phyloP scores from a whole-genome alignment of 257 asterid species.

The Scutellaria minor region DNA sequence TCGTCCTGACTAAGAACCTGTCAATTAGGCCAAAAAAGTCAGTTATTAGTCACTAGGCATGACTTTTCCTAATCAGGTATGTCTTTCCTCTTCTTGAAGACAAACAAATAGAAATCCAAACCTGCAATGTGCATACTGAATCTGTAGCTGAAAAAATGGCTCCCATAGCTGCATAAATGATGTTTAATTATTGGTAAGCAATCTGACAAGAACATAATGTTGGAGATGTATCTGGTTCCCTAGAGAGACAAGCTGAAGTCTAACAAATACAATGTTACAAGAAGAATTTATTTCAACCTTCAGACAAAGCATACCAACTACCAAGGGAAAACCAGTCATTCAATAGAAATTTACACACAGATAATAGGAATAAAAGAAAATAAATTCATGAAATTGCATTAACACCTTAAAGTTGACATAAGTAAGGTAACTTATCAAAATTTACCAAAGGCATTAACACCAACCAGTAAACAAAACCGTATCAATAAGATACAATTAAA shows the following conservation, averaged over 20 bases:
- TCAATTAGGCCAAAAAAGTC: slow-evolving; percentile 21
- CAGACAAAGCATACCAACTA: not conserved
- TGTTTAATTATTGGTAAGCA: slow-evolving; percentile 18
- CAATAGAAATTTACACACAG: not conserved
- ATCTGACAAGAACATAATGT: not conserved
- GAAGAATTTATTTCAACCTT: slow-evolving; percentile 1
- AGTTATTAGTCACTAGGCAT: not conserved
- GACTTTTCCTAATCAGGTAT: not conserved
- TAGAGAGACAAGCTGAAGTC: not conserved
- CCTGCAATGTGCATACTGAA: slow-evolving; percentile 90
- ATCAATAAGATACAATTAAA: not conserved
- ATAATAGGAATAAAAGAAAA: not conserved
- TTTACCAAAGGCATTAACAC: not conserved
- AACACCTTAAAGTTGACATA: not conserved
- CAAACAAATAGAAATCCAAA: slow-evolving; percentile 31
- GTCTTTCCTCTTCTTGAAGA: not conserved
- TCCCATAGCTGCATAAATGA: slow-evolving; percentile 63
- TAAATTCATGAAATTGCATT: slow-evolving; percentile 13
- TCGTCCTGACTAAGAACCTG: slow-evolving; percentile 87
- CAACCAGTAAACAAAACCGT: not conserved
- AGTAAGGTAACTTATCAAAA: not conserved
- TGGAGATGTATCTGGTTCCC: not conserved
- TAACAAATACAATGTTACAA: not conserved
- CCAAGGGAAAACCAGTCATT: not conserved
- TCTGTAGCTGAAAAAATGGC: slow-evolving; percentile 88